Evolutionary conservation across 1,139 yeast species (phyloP), one percentile per base, ranked within the genome.

Genomic region (Geotrichum restrictum): DNA sequence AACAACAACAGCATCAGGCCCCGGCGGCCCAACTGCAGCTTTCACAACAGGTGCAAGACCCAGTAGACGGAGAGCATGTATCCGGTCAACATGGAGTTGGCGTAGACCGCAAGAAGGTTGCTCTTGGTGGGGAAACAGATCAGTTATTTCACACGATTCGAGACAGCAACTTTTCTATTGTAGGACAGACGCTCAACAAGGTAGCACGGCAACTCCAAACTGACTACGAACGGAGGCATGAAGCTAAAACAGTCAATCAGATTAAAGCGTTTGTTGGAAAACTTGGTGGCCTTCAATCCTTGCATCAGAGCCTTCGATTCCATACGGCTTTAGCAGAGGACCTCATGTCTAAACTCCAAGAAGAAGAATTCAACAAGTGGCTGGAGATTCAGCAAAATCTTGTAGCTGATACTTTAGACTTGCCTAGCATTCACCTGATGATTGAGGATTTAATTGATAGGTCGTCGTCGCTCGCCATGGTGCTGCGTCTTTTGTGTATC

Each of bases 251-350:
- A 19, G 76, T 89, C 6, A 72, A 80, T 8, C 85, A 86, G 62
- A 83, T 93, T 64, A 83, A 82, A 61, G 73, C 75, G 47, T 81
- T 91, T 63, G 95, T 93, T 2, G 79, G 81, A 14, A 82, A 81
- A 53, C 73, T 93, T 37, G 85, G 88, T 6, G 77, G 75, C 16
- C 69, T 91, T 47, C 91, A 89, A 52, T 69, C 76, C 14, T 77
- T 81, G 48, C 96, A 89, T 64, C 82, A 78, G 44, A 72, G 80
- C 57, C 77, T 93, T 32, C 80, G 86, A 55, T 79, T 81, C 56
- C 96, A 89, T 64, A 89, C 97, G 0, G 72, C 73, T 3, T 71
- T 93, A 24, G 87, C 95, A 2, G 95, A 89, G 60, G 74, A 74
- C 22, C 75, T 88, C 1, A 72, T 91, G 65, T 68, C 72, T 13